Base-by-base conservation (phyloP, 2,329 filamentous ascomycete species). In the Juglanconis sp. region DNA sequence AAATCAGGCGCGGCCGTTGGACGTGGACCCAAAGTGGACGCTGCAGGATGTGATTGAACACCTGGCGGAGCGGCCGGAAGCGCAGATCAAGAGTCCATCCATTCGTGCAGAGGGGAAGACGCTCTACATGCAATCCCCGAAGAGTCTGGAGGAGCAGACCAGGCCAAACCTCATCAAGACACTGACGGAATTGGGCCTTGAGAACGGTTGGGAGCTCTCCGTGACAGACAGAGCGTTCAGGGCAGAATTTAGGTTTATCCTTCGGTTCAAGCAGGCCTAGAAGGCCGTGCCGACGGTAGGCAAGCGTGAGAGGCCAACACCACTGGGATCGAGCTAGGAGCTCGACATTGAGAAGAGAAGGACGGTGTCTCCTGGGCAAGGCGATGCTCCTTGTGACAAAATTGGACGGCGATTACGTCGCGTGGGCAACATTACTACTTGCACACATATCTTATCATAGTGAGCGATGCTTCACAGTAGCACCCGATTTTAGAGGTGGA, bases 21-120 rank as follows among this genome's bases (percentile, higher is more conserved):
- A 83, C 2, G 84, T 96, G 31, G 84, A 92, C 68, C 83, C 88
- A 0, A 82, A 85, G 47, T 81, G 80, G 70, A 96, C 91, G 0
- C 79, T 99, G 40, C 84, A 89, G 66, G 91, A 96, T 36, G 90
- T 98, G 60, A 84, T 98, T 32, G 92, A 96, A 53, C 89, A 87
- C 40, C 81, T 99, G 48, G 90, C 91, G 2, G 85, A 90, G 68
- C 85, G 90, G 66, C 91, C 95, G 2, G 94, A 96, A 73, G 87
- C 92, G 60, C 95, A 98, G 75, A 81, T 99, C 57, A 98, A 97
- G 82, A 93, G 92, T 72, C 94, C 95, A 0, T 96, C 91, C 6
- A 84, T 99, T 67, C 84, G 92, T 53, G 81, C 79, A 0, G 88
- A 94, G 67, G 85, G 85, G 57, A 95, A 90, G 78, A 95, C 91